These are phyloP conservation scores for Orobanche coerulescens DNA, from an alignment of 257 asterid species.

Conservation along the genomic window DNA sequence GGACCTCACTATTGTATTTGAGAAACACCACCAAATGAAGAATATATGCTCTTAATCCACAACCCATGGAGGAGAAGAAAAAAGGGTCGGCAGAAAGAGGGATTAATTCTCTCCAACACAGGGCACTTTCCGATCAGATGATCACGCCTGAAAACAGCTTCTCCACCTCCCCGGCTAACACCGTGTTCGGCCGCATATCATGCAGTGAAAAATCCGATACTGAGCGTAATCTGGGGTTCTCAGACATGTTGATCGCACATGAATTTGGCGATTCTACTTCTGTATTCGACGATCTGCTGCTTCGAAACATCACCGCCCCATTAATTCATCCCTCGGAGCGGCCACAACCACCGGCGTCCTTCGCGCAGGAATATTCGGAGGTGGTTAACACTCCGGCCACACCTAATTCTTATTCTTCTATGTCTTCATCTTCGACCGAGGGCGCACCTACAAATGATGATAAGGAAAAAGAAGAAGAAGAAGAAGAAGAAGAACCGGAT, in stretches of 20 bases:
- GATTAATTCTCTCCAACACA: too few relatives aligned
- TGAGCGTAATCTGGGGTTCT: constrained; percentile 25
- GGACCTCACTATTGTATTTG: too few relatives aligned
- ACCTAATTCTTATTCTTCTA: constrained; percentile 25
- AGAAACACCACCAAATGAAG: constrained; percentile 24
- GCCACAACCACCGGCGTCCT: not conserved
- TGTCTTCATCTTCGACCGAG: constrained; percentile 65
- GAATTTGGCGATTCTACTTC: constrained; percentile 32
- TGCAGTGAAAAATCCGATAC: too few relatives aligned
- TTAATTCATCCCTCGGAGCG: not conserved
- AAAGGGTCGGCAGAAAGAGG: not conserved
- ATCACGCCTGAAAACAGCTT: constrained; percentile 16
- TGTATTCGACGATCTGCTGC: constrained; percentile 32
- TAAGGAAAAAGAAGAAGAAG: constrained; percentile 16
- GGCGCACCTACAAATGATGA: constrained; percentile 29
- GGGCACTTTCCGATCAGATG: constrained; percentile 27
- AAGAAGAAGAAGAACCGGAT: constrained; percentile 30
- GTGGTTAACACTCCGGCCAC: constrained; percentile 35
- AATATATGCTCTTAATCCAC: constrained; percentile 28
- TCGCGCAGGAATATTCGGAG: constrained; percentile 37
- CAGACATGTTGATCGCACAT: constrained; percentile 27
- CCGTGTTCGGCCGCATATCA: too few relatives aligned
- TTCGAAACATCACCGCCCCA: constrained; percentile 19
- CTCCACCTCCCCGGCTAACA: too few relatives aligned
- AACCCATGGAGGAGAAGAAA: constrained; percentile 33